Evolutionary conservation across 306 rosid species (phyloP).

Genomic region (Lithocarpus polystachyus): DNA sequence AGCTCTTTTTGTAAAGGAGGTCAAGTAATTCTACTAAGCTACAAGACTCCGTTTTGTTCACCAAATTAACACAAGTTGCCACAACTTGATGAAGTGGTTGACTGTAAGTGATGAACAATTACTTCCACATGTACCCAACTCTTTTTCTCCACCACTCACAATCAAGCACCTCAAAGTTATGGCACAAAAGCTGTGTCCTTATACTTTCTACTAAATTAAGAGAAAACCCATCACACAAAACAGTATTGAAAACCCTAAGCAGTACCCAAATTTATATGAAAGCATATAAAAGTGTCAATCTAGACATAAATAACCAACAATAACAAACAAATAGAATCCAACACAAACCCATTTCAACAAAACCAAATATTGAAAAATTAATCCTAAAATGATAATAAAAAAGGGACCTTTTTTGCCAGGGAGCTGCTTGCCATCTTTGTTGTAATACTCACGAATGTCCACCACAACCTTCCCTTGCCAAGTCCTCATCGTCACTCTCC

Average conservation of each 20-base stretch:
- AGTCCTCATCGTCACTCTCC: constrained; percentile 64
- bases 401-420: constrained; percentile 78
- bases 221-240: no score
- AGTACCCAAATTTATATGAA: neutral
- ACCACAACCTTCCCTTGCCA: constrained; percentile 62
- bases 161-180: no score
- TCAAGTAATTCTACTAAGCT: no score
- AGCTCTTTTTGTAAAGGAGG: no score
- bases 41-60: no score
- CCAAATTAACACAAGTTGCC: no score
- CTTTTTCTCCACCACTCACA: no score
- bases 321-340: neutral
- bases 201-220: no score
- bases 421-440: constrained; percentile 65
- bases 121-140: no score
- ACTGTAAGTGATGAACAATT: no score
- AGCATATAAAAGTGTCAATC: neutral
- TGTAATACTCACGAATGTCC: constrained; percentile 74
- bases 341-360: neutral
- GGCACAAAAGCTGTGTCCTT: no score
- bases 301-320: neutral
- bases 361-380: neutral
- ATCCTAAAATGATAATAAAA: neutral
- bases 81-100: no score
- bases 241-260: constrained; percentile 12